Conservation (phyloP, 805 yeast species). For the Monosporozyma unispora region DNA sequence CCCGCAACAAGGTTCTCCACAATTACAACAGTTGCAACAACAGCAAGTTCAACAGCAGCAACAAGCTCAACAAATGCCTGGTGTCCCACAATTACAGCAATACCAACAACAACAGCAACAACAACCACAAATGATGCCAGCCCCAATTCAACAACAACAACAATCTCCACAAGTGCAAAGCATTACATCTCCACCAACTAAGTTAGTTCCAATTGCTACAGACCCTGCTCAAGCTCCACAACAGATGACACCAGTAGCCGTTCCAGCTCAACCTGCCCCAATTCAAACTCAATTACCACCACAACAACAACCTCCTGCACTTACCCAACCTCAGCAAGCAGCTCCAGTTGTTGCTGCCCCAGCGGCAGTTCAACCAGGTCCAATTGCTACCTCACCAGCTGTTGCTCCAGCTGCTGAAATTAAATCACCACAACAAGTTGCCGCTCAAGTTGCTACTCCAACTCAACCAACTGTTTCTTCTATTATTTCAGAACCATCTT, state of each 20-base stretch:
- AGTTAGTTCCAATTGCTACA: background rate
- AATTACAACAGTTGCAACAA: conserved; percentile 13
- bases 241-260: conserved; percentile 2
- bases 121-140: conserved; percentile 2
- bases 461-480: conserved; percentile 1
- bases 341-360: background rate
- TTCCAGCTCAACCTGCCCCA: conserved; percentile 3
- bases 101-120: conserved; percentile 6
- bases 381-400: conserved; percentile 3
- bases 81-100: conserved; percentile 13
- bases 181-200: background rate
- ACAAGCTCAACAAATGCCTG: conserved; percentile 15
- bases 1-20: conserved; percentile 11
- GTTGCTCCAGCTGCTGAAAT: background rate
- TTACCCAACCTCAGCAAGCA: conserved; percentile 1
- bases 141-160: background rate
- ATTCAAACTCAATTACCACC: background rate
- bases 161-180: conserved; percentile 1
- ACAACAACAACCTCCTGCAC: conserved; percentile 3
- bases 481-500: background rate
- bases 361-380: background rate
- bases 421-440: background rate
- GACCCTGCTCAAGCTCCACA: conserved; percentile 5
- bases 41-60: conserved; percentile 26
- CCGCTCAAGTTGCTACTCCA: background rate